Percentiles rank a stretch among this genome's conserved stretches.
Evolutionary conservation across 2,329 filamentous ascomycete genomes (phyloP).

Genomic region (Nigrospora oryzae): DNA sequence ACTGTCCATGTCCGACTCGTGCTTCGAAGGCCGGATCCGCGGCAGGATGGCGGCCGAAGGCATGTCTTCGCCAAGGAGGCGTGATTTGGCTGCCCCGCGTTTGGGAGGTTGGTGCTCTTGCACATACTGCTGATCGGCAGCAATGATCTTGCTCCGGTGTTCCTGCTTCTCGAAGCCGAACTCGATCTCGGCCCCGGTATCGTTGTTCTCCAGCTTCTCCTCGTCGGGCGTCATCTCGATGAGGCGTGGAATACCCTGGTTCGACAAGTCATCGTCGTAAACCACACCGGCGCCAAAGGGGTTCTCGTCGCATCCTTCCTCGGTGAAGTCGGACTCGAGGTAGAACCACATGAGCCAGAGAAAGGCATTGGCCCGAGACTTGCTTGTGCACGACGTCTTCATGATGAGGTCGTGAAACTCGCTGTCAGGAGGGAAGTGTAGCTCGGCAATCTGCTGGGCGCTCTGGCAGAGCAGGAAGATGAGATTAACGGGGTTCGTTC

Average conservation of each 20-base stretch:
- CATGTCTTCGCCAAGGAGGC: conserved; percentile 39
- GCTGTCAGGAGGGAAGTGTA: conserved; percentile 75
- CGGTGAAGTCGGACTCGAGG: conserved; percentile 87
- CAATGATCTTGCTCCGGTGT: conserved; percentile 66
- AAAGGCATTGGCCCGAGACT: conserved; percentile 78
- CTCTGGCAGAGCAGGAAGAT: conserved; percentile 91
- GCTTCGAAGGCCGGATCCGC: conserved; percentile 54
- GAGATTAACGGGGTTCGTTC: conserved; percentile 94
- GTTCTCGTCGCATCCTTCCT: conserved; percentile 80
- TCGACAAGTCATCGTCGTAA: conserved; percentile 55
- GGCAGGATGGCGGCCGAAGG: conserved; percentile 49
- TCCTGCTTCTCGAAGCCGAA: conserved; percentile 49
- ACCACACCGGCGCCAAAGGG: conserved; percentile 73
- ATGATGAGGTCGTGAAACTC: conserved; percentile 98
- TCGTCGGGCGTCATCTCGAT: conserved; percentile 57
- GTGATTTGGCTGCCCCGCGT: conserved; percentile 29
- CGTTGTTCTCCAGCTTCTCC: conserved; percentile 63
- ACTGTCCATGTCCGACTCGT: conserved; percentile 47
- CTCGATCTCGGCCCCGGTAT: conserved; percentile 43
- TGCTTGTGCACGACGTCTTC: conserved; percentile 74
- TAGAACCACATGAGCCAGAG: conserved; percentile 99
- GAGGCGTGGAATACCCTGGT: conserved; percentile 62
- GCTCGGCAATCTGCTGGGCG: conserved; percentile 83
- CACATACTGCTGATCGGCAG: conserved; percentile 64
- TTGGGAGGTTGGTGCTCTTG: conserved; percentile 49